Evolutionary conservation across 2,329 filamentous ascomycete species (phyloP), one percentile per base, ranked within the genome.

Genomic region (Xylariaceae sp.): DNA sequence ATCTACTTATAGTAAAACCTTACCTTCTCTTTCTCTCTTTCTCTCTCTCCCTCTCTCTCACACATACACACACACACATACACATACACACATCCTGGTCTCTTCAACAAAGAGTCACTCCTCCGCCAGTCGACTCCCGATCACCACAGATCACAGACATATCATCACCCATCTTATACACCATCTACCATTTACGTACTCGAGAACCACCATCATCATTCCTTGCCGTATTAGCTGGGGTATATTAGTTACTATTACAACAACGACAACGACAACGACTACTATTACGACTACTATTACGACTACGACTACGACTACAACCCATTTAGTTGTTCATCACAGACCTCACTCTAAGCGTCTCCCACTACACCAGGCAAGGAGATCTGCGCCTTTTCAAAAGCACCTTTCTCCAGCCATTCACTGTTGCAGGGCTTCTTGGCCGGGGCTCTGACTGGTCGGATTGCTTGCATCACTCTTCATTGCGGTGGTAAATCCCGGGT

Each of bases 381-480:
- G 56, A 61, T 66, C 65, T 71, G 68, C 70, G 67, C 68, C 19
- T 19, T 19, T 67, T 67, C 63, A 58, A 64, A 59, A 62, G 62
- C 62, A 19, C 19, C 19, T 19, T 51, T 59, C 59, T 57, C 60
- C 62, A 64, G 66, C 73, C 73, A 74, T 68, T 73, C 66, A 69
- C 58, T 67, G 66, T 19, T 60, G 59, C 66, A 67, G 67, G 67
- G 64, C 67, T 66, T 62, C 53, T 59, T 3, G 62, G 58, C 68
- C 55, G 66, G 64, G 60, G 63, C 65, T 57, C 63, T 74, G 67
- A 74, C 68, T 75, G 73, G 72, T 69, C 67, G 64, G 65, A 62
- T 65, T 62, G 64, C 61, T 66, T 69, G 67, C 68, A 67, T 66
- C 66, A 62, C 69, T 68, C 60, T 65, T 67, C 59, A 67, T 60